Conservation (phyloP, 345 rosid genomes). For the Punica granatum region DNA sequence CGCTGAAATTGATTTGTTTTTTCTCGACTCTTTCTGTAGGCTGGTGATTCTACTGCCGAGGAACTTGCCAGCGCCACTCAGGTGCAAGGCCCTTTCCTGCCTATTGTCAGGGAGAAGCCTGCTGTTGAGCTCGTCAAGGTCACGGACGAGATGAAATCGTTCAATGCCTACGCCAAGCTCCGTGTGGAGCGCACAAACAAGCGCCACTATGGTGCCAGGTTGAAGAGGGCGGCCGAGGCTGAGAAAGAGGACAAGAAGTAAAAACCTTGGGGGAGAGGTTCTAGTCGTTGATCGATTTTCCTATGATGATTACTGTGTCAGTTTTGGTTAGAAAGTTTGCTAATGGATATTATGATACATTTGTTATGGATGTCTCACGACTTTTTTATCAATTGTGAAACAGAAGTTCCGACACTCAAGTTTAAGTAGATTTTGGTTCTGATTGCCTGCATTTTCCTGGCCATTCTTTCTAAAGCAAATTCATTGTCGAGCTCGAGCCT, state of each 20-base stretch:
- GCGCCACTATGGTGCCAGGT: constrained; percentile 31
- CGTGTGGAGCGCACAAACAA: constrained; percentile 25
- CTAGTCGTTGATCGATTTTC: not conserved
- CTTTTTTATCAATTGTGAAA: not conserved
- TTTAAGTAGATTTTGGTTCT: not conserved
- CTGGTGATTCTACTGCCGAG: constrained; percentile 47
- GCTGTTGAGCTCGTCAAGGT: constrained; percentile 37
- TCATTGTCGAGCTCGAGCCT: too few species aligned
- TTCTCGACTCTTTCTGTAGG: constrained; percentile 12
- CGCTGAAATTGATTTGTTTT: not conserved
- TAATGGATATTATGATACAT: not conserved
- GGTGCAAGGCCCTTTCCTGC: constrained; percentile 32
- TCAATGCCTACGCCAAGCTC: constrained; percentile 36
- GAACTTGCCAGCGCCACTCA: constrained; percentile 42
- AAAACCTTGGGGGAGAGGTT: not conserved
- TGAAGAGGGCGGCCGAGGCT: constrained; percentile 45
- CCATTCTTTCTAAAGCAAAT: too few species aligned
- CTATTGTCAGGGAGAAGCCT: constrained; percentile 35
- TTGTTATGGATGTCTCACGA: not conserved
- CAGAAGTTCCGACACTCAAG: not conserved
- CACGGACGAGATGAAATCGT: constrained; percentile 34
- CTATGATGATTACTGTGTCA: not conserved
- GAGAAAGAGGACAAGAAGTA: constrained; percentile 34
- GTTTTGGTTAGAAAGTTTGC: not conserved
- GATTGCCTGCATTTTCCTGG: too few species aligned